Base-by-base conservation (phyloP, 129 eudicot genomes). In the Saussurea involucrata region DNA sequence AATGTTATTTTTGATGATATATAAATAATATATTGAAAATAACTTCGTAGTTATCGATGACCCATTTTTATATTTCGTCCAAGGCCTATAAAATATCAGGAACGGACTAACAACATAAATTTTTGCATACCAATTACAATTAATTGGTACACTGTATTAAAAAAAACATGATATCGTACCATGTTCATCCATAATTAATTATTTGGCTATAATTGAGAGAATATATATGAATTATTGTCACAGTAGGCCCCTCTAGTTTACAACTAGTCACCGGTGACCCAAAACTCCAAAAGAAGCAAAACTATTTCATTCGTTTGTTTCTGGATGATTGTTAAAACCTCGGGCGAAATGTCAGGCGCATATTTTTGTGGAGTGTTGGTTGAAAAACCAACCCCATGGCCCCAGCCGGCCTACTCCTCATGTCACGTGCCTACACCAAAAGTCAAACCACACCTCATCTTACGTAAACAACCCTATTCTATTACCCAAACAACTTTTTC, bases 301-400 rank as follows among this genome's bases (percentile, higher is more conserved):
- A 65, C 15, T 24, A 24, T 10, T 25, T 64, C 18, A 22, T 64
- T 64, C 24, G 33, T 63, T 63, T 63, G 33, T 63, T 21, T 13
- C 20, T 69, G 71, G 24, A 53, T n/a, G n/a, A n/a, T n/a, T 68
- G 22, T 24, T 31, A 25, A 46, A 72, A 44, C 85, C 83, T 86
- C 75, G 85, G 87, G 90, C 87, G 90, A 4, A 86, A 80, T 83
- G 85, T 76, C 6, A 72, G 90, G 53, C 90, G 87, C 78, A 70
- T 76, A 82, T 68, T 55, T 63, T 76, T 86, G 85, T 75, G 71
- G 31, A 63, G 60, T 76, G 88, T 76, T 81, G 57, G 69, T 31
- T 75, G 63, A 49, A 34, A 79, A 73, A 72, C 22, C 55, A 55
- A 78, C 25, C 46, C 68, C 72, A 34, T 34, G 64, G 17, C 33